Base-by-base conservation (phyloP, 176 grass and related monocot genomes). In the Calamus simplicifolius region DNA sequence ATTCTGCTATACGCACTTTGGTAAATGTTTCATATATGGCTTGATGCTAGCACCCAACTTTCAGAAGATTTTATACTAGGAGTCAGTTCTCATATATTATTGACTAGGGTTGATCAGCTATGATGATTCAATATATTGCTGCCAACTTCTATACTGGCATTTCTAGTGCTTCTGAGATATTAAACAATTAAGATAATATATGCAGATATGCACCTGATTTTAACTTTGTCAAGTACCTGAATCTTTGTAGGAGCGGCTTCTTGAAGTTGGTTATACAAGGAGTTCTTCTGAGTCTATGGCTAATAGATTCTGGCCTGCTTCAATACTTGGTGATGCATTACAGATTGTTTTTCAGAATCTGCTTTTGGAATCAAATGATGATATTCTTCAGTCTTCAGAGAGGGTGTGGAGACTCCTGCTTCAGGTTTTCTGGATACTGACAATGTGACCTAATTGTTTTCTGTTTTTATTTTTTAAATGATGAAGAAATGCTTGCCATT, bases 341-440 rank as follows among this genome's bases (percentile, higher is more conserved):
- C 75, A 86, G 58, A 83, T 98, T 82, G 84, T 92, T 49, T 98
- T 85, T 66, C 93, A 98, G 67, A 98, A 98, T 77, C 67, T 98
- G 73, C 87, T 98, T 66, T 80, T 98, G 79, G 93, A 98, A 72
- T 77, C 93, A 29, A 98, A 98, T 78, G 84, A 92, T 58, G 80
- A 82, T 53, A 92, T 98, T 92, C 84, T 98, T 83, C 75, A 69
- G 56, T 88, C 81, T 64, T 98, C 93, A 73, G 93, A 88, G 77
- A 85, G 87, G 74, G 93, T 84, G 58, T 98, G 93, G 93, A 88
- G 75, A 58, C 83, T 98, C 61, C 79, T 98, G 61, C 87, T 98
- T 77, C 93, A 98, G 84, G 93, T 98, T 73, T 65, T 53, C 66
- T 53, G 28, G 52, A 43, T 48, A 4, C 16, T 49, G 35, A 10